A percentile compares a stretch with the other conserved stretches of the same genome.
Evolutionary conservation across 768 basidiomycete genomes (phyloP).

Genomic region (Cystofilobasidium ferigula): DNA sequence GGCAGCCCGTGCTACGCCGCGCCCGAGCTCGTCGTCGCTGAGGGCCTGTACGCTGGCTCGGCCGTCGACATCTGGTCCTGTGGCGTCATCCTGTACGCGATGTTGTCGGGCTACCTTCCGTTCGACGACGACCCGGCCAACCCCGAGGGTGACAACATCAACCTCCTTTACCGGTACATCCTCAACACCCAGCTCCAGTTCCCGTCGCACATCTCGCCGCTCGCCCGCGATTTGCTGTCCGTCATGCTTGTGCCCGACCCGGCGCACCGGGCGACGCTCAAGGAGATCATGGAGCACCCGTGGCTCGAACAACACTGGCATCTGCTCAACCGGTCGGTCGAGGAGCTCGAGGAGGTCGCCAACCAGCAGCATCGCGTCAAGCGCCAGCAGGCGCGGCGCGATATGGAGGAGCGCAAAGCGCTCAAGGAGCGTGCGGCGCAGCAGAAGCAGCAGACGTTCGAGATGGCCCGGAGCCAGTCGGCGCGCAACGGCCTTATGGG

Average conservation of each 20-base stretch:
- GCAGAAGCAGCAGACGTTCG: background rate
- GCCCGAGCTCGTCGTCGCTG: conserved; percentile 92
- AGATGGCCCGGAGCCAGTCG: conserved; percentile 31
- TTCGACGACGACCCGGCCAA: conserved; percentile 98
- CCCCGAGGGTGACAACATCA: conserved; percentile 99
- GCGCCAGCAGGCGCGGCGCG: conserved; percentile 44
- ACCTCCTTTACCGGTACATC: conserved; percentile 95
- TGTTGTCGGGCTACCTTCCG: conserved; percentile 94
- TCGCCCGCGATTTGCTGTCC: conserved; percentile 69
- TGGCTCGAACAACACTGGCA: conserved; percentile 64
- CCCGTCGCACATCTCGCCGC: conserved; percentile 82
- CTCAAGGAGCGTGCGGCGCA: conserved; percentile 26
- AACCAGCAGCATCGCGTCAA: conserved; percentile 78
- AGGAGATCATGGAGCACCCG: conserved; percentile 69
- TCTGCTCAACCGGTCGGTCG: conserved; percentile 58
- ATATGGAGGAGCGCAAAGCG: conserved; percentile 33
- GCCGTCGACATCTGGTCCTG: conserved; percentile 98
- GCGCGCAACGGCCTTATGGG: conserved; percentile 22
- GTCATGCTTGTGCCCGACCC: conserved; percentile 95
- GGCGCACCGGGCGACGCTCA: conserved; percentile 59
- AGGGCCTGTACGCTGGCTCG: conserved; percentile 90
- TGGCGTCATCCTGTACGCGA: conserved; percentile 90
- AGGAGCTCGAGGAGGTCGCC: conserved; percentile 66
- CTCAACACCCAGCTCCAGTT: conserved; percentile 92
- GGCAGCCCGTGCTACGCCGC: conserved; percentile 97